These are phyloP conservation scores for Collybia sordida DNA, from an alignment of 768 basidiomycete genomes.

Conservation along the genomic window DNA sequence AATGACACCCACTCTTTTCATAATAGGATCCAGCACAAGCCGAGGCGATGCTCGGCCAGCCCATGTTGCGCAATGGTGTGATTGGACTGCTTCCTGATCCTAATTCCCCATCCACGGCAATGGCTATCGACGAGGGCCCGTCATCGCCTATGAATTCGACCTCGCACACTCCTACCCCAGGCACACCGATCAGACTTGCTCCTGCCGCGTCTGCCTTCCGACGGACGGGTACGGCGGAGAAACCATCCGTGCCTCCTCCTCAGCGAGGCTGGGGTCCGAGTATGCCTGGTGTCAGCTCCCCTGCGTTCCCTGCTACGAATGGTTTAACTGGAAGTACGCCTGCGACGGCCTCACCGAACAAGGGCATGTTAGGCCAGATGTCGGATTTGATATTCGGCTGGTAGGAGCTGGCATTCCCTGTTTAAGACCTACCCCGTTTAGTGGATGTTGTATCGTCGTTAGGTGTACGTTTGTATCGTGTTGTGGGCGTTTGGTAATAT, in stretches of 20 bases:
- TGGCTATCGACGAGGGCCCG: slow-evolving; percentile 46
- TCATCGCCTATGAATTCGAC: slow-evolving; percentile 12
- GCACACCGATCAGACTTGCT: slow-evolving; percentile 71
- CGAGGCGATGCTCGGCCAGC: slow-evolving; percentile 49
- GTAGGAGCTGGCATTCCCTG: slow-evolving; percentile 38
- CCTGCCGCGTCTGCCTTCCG: slow-evolving; percentile 75
- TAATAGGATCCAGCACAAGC: slow-evolving; percentile 61
- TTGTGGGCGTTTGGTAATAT: too few species aligned
- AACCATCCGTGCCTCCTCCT: slow-evolving; percentile 24
- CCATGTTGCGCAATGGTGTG: slow-evolving; percentile 22
- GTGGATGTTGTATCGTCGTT: too few species aligned
- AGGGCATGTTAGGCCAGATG: slow-evolving; percentile 69
- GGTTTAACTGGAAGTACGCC: slow-evolving; percentile 9
- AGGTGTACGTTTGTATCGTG: background rate
- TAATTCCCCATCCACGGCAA: slow-evolving; percentile 31
- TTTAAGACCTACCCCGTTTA: too few species aligned
- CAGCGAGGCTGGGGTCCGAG: slow-evolving; percentile 20
- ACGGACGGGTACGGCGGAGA: slow-evolving; percentile 33
- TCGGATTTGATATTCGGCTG: slow-evolving; percentile 83
- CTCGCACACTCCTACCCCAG: slow-evolving; percentile 40
- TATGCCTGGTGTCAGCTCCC: slow-evolving; percentile 12
- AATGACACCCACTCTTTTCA: background rate
- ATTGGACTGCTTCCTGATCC: slow-evolving; percentile 18
- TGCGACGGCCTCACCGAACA: slow-evolving; percentile 35
- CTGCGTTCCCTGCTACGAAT: slow-evolving; percentile 5